These are phyloP conservation scores for Arthrobotrys sinensis DNA, from an alignment of 2,329 filamentous ascomycete genomes.

Conservation along the genomic window DNA sequence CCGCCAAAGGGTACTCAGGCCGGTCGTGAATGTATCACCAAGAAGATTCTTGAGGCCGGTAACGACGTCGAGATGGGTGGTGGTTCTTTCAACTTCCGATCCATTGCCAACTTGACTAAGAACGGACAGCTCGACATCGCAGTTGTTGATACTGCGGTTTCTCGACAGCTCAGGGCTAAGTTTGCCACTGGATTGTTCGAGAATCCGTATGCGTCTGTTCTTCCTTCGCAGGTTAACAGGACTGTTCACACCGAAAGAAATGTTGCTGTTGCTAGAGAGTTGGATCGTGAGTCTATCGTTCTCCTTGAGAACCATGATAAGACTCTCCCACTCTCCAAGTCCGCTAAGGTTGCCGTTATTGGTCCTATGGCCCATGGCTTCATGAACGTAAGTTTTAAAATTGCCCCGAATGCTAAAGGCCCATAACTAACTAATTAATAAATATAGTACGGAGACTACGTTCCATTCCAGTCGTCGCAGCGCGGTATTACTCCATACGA, in stretches of 20 bases:
- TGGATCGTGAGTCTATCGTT: constrained; percentile 77
- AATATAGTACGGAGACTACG: constrained; percentile 79
- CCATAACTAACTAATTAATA: constrained; percentile 57
- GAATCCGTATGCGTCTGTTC: constrained; percentile 76
- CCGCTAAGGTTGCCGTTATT: constrained; percentile 79
- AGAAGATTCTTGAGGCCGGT: constrained; percentile 77
- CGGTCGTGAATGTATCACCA: constrained; percentile 67
- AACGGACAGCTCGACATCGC: constrained; percentile 75
- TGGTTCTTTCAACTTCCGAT: constrained; percentile 78
- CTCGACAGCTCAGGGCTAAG: constrained; percentile 77
- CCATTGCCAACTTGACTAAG: constrained; percentile 77
- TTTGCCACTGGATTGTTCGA: constrained; percentile 81
- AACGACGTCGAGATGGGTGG: constrained; percentile 84
- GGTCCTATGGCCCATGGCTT: constrained; percentile 81
- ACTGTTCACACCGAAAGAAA: constrained; percentile 76
- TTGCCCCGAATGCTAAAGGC: constrained; percentile 64
- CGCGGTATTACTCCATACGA: constrained; percentile 79
- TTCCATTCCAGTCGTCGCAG: constrained; percentile 76
- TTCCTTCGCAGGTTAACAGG: constrained; percentile 72
- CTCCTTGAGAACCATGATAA: constrained; percentile 74
- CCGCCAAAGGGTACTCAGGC: constrained; percentile 70
- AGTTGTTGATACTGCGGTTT: constrained; percentile 77
- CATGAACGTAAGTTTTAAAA: constrained; percentile 74
- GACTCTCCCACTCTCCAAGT: constrained; percentile 70
- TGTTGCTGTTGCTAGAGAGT: constrained; percentile 74